Evolutionary conservation across 2,329 filamentous ascomycete genomes (phyloP), one percentile per base, ranked within the genome.

Genomic region (Phaeosphaeria sp.): DNA sequence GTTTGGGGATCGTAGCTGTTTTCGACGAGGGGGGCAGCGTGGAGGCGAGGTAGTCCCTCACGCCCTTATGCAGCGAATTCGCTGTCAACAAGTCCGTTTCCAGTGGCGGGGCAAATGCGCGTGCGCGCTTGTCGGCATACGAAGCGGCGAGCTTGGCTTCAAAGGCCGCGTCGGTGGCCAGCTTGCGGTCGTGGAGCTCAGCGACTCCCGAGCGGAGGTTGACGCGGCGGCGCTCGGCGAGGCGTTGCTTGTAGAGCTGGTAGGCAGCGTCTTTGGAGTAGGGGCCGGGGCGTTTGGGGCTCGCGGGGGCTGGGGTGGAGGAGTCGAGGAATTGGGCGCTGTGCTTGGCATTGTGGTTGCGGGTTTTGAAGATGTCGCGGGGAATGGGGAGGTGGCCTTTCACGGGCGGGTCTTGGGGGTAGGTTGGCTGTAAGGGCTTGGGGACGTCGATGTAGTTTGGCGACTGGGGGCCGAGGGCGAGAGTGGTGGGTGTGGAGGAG

Each of bases 361-460:
- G 68, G 1, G 76, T 79, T 41, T 75, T 70, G 80, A 98, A 97
- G 64, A 98, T 80, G 55, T 91, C 85, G 62, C 93, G 89, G 36
- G 95, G 94, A 0, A 92, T 83, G 9, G 95, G 95, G 0, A 99
- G 85, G 56, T 89, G 87, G 66, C 95, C 95, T 75, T 92, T 92
- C 33, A 92, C 76, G 11, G 68, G 64, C 17, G 78, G 80, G 58
- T 81, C 81, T 51, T 75, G 71, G 3, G 80, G 78, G 43, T 80
- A 77, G n/a, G 86, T 83, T 50, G 89, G 87, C 75, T 97, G 92
- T n/a, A 87, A 85, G 49, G 90, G 85, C 66, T 84, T 83, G 48
- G 93, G 94, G 54, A 97, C 83, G 65, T 92, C 88, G 79, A 98
- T 90, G 82, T 90, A 98, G 64, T 86, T 85, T 47, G 95, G 94